These are phyloP conservation scores for Kodamaea sp. DNA, from an alignment of 1,139 yeast genomes.

Conservation along the genomic window DNA sequence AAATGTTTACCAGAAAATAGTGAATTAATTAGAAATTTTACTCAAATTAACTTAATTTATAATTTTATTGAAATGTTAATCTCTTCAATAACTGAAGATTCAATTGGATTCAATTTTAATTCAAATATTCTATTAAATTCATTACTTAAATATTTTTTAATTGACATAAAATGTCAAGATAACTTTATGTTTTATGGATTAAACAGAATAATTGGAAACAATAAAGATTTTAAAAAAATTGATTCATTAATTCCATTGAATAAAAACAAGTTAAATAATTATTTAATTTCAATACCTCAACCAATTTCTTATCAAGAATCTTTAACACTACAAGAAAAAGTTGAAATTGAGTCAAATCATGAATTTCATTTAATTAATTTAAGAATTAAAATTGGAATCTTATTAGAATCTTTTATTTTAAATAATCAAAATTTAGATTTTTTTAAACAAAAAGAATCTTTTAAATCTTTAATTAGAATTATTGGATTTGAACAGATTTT, in stretches of 20 bases:
- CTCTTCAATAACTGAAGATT: conserved; percentile 34
- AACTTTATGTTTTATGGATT: conserved; percentile 50
- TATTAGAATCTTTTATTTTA: conserved; percentile 43
- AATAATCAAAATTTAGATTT: conserved; percentile 28
- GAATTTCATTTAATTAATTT: conserved; percentile 41
- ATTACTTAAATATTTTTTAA: conserved; percentile 35
- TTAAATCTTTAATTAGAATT: conserved; percentile 43
- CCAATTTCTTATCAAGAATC: conserved; percentile 25
- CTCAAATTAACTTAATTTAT: conserved; percentile 39
- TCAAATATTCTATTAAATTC: conserved; percentile 30
- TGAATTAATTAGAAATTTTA: conserved; percentile 34
- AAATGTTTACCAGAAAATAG: conserved; percentile 37
- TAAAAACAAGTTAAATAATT: conserved; percentile 23
- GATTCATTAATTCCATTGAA: conserved; percentile 31
- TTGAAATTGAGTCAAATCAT: conserved; percentile 30
- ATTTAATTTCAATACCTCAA: conserved; percentile 28
- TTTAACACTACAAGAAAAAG: conserved; percentile 10
- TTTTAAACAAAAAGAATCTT: conserved; percentile 33
- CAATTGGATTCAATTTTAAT: conserved; percentile 21
- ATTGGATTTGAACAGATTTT: conserved; percentile 52
- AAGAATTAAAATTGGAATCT: conserved; percentile 37
- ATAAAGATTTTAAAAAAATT: conserved; percentile 33
- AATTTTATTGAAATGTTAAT: conserved; percentile 40
- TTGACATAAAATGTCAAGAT: conserved; percentile 39
- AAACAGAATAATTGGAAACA: conserved; percentile 52